phyloP scores from a whole-genome alignment of 202 grass and related monocot species.

The Cymbopogon flexuosus region DNA sequence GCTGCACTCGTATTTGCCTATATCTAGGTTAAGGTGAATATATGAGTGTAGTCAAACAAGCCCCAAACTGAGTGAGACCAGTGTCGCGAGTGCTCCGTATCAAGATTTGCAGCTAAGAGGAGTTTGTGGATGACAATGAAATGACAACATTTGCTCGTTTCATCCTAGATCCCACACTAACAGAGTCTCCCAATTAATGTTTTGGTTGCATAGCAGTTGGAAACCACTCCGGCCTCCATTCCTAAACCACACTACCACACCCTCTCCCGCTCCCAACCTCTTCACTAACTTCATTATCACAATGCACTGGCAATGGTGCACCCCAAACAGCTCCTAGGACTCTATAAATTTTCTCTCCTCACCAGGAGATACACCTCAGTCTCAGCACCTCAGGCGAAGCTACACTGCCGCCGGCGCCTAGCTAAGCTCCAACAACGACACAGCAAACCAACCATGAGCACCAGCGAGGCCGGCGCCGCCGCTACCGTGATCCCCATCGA shows the following conservation, averaged over 20 bases:
- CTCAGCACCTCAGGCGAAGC: too few relatives aligned
- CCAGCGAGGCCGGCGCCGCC: constrained; percentile 41
- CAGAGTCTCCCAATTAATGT: too few relatives aligned
- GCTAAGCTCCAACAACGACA: background rate
- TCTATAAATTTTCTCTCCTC: constrained; percentile 25
- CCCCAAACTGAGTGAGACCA: too few relatives aligned
- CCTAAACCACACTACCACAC: constrained; percentile 13
- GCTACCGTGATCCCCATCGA: constrained; percentile 51
- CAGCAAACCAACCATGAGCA: constrained; percentile 45
- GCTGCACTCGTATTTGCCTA: too few relatives aligned
- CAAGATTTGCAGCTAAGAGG: too few relatives aligned
- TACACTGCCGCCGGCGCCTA: background rate
- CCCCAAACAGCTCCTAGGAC: background rate
- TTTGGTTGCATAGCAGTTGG: constrained; percentile 38
- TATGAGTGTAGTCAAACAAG: too few relatives aligned
- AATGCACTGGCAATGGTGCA: background rate
- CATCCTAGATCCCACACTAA: background rate
- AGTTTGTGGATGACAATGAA: background rate
- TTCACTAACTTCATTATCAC: background rate
- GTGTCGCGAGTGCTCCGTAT: too few relatives aligned
- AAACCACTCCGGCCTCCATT: constrained; percentile 32
- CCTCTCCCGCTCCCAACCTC: background rate
- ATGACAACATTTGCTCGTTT: background rate
- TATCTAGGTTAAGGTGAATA: too few relatives aligned
- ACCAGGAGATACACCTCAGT: background rate